Percentiles rank a stretch among this genome's conserved stretches.
Evolutionary conservation across 805 yeast species (phyloP).

Genomic region (Phaffomyces antillensis): DNA sequence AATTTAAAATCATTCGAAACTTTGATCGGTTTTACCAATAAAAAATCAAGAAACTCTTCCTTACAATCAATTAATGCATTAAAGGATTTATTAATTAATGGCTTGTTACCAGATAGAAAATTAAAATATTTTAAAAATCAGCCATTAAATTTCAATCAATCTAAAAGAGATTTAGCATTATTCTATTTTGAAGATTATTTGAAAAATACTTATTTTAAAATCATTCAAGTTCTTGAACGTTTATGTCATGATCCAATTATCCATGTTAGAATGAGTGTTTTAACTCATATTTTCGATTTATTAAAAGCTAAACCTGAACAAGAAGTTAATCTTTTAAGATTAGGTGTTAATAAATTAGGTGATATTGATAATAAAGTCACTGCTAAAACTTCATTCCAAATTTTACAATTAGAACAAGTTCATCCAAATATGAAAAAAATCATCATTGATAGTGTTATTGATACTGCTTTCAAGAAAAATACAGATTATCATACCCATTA

Average conservation of each 20-base stretch:
- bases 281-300: constrained; percentile 72
- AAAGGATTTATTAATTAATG: constrained; percentile 79
- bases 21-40: constrained; percentile 69
- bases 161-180: constrained; percentile 55
- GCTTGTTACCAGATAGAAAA: constrained; percentile 82
- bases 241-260: constrained; percentile 87
- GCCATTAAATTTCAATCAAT: constrained; percentile 35
- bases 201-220: constrained; percentile 66
- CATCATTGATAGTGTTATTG: constrained; percentile 72
- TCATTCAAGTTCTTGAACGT: constrained; percentile 69
- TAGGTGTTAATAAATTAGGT: constrained; percentile 92
- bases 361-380: constrained; percentile 87
- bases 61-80: constrained; percentile 84
- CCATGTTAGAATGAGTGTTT: constrained; percentile 74
- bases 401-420: constrained; percentile 74
- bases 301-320: constrained; percentile 90
- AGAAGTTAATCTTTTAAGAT: constrained; percentile 80
- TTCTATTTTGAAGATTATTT: constrained; percentile 87
- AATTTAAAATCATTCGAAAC: constrained; percentile 78
- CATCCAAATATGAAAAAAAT: constrained; percentile 95
- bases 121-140: constrained; percentile 75
- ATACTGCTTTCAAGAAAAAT: constrained; percentile 64
- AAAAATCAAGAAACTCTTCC: constrained; percentile 90
- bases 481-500: constrained; percentile 85
- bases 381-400: constrained; percentile 76